Percentiles rank a stretch among this genome's conserved stretches.
phyloP scores from a whole-genome alignment of 495 filamentous ascomycete species.

The Hypoxylon perforatum region DNA sequence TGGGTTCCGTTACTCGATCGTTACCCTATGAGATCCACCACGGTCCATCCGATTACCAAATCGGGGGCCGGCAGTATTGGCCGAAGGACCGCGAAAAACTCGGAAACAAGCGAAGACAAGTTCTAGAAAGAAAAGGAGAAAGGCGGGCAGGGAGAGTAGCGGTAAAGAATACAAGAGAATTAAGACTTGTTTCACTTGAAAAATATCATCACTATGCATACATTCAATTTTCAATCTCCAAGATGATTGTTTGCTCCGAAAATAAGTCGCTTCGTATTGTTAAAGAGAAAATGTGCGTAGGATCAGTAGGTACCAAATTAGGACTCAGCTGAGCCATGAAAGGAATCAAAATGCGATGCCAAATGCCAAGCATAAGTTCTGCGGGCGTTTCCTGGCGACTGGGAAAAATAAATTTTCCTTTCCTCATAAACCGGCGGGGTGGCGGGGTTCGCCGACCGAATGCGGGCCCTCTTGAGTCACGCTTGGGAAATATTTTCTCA shows the following conservation, averaged over 20 bases:
- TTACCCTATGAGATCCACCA: conserved; percentile 48
- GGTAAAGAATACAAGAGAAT: too few relatives aligned
- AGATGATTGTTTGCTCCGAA: too few relatives aligned
- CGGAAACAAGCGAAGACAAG: conserved; percentile 15
- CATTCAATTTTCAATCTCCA: too few relatives aligned
- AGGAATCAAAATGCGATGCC: too few relatives aligned
- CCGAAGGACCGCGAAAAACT: conserved; percentile 25
- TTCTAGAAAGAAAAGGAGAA: conserved; percentile 19
- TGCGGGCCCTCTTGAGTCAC: neutral
- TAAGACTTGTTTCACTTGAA: too few relatives aligned
- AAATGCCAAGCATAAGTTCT: too few relatives aligned
- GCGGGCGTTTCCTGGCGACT: conserved; percentile 4
- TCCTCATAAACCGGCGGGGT: conserved; percentile 17
- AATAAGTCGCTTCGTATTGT: too few relatives aligned
- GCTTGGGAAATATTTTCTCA: too few relatives aligned
- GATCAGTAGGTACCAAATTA: too few relatives aligned
- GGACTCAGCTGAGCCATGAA: too few relatives aligned
- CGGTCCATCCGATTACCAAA: conserved; percentile 30
- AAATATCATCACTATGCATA: too few relatives aligned
- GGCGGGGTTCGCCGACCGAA: conserved; percentile 9
- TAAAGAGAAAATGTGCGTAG: too few relatives aligned
- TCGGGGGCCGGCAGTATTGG: conserved; percentile 19
- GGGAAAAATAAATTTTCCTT: conserved; percentile 27
- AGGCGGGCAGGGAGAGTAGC: conserved; percentile 16
- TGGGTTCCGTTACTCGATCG: conserved; percentile 43